These are phyloP conservation scores for Leishmania braziliensis DNA, from an alignment of 208 protist genomes.

Conservation along the genomic window DNA sequence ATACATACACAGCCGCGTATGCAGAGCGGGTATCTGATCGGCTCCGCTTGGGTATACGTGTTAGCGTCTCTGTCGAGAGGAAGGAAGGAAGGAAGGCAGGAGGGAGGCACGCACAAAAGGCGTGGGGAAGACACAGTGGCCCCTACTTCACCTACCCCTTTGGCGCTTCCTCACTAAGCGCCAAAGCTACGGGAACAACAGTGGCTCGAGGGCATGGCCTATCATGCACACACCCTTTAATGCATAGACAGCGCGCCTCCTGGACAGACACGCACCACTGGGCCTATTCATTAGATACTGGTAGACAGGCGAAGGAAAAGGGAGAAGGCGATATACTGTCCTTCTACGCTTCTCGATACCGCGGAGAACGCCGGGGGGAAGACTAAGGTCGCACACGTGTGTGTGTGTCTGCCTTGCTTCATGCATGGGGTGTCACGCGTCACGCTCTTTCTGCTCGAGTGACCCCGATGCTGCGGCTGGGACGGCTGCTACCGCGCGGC, in stretches of 20 bases:
- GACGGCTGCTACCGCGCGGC: slow-evolving; percentile 5
- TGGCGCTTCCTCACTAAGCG: no score
- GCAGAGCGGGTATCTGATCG: not conserved
- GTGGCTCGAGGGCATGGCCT: no score
- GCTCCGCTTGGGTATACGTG: no score
- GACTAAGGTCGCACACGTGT: not conserved
- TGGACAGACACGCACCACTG: no score
- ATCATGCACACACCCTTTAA: no score
- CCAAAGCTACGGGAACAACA: no score
- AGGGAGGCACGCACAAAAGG: not conserved
- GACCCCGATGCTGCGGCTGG: slow-evolving; percentile 11
- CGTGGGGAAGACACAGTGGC: no score
- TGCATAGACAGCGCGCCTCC: no score
- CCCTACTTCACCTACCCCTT: no score
- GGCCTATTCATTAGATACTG: not conserved
- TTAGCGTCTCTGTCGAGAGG: no score
- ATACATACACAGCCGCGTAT: not conserved
- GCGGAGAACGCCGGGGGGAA: not conserved
- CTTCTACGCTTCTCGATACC: not conserved
- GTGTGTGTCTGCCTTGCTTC: not conserved
- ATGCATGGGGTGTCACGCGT: slow-evolving; percentile 22
- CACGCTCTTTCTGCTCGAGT: slow-evolving; percentile 11
- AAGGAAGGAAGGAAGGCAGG: not conserved
- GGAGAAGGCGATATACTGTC: not conserved
- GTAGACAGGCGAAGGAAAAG: not conserved